Evolutionary conservation across 768 basidiomycete genomes (phyloP), one percentile per base, ranked within the genome.

Genomic region (Psilocybe cubensis): DNA sequence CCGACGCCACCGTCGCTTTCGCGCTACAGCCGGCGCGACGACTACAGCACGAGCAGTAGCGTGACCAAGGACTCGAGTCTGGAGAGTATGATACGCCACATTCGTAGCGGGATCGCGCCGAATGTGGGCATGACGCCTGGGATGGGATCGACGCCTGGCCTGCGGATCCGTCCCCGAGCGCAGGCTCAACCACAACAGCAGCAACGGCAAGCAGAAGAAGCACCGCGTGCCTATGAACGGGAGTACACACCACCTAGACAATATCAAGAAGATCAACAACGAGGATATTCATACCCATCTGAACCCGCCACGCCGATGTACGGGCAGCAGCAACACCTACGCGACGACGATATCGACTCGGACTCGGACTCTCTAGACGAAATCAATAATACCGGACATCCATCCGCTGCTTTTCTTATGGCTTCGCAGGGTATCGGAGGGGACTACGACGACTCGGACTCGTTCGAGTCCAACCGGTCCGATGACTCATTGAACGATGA

Each of bases 371-470:
- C 84, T 24, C 73, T 85, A 52, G 83, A 83, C 56, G 83, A 84
- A 40, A 72, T 83, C 48, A 78, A 83, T 64, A 79, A 81, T 65
- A 80, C 85, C 3, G 81, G 79, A 3, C 84, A 87, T 61, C 88
- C 89, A 1, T 88, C 87, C 8, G 84, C 84, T 1, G 88, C 87
- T 1, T 91, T 92, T 71, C 73, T 92, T 2, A 82, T 89, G 76
- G 87, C 83, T 3, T 76, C 80, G 0, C 76, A 74, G 60, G 71
- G 74, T 2, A 66, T 65, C 29, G 79, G 76, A 29, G 72, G 70
- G 4, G 77, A 79, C 45, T 79, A 74, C 4, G 80, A 79, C 48
- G 79, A 74, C 4, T 80, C 80, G 44, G 80, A 80, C 57, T 81
- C 81, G 0, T 80, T 80, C 48, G 79, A 71, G 3, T 85, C 84